Conservation (phyloP, 2,329 filamentous ascomycete species). For the Blastomyces parvus region DNA sequence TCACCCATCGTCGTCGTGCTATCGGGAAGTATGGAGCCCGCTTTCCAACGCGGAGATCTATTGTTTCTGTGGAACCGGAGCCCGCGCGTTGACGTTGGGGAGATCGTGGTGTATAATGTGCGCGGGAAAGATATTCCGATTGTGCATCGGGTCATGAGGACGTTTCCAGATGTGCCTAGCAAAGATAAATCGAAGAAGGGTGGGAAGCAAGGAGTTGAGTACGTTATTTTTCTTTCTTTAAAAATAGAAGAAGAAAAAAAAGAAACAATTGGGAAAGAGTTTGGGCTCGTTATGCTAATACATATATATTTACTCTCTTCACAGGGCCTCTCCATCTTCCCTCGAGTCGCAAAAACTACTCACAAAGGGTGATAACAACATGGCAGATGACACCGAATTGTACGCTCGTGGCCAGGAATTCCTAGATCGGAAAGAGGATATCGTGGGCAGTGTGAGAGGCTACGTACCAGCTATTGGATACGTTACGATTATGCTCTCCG, state of each 20-base stretch:
- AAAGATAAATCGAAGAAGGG: conserved; percentile 30
- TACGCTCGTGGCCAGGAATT: conserved; percentile 83
- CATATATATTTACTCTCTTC: background rate
- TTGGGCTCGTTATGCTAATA: background rate
- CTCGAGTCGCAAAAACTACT: conserved; percentile 51
- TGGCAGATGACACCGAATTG: conserved; percentile 81
- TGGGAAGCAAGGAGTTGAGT: conserved; percentile 16
- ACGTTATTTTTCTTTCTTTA: background rate
- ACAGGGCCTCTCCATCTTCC: conserved; percentile 10
- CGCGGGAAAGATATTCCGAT: conserved; percentile 94
- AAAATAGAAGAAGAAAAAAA: background rate
- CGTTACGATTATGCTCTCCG: conserved; percentile 88
- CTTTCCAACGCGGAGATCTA: conserved; percentile 55
- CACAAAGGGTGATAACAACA: conserved; percentile 97
- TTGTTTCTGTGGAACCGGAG: conserved; percentile 56
- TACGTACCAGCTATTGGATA: conserved; percentile 95
- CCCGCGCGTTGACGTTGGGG: conserved; percentile 56
- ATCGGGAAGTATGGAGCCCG: conserved; percentile 59
- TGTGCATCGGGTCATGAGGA: conserved; percentile 80
- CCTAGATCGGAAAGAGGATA: conserved; percentile 68
- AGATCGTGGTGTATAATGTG: conserved; percentile 75
- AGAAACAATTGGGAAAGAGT: background rate
- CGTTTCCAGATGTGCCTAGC: conserved; percentile 41
- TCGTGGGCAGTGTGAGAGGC: conserved; percentile 83
- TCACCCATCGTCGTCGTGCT: conserved; percentile 59